Conservation (phyloP, 176 grass and related monocot genomes). For the Dendrocalamus sinicus region DNA sequence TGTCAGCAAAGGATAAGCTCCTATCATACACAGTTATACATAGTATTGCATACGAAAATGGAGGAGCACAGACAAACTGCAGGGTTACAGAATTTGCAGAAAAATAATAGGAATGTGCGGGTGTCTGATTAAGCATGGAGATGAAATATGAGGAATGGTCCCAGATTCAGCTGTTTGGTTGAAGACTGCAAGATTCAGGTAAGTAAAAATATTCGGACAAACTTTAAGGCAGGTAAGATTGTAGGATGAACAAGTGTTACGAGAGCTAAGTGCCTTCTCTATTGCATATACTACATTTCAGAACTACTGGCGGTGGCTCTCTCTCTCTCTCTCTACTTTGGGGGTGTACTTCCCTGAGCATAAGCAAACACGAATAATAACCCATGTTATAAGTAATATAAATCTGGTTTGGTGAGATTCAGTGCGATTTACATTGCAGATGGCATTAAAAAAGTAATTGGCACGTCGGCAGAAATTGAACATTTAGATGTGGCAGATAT, state of each 20-base stretch:
- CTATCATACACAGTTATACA: constrained; percentile 13
- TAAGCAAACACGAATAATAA: neutral
- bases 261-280: neutral
- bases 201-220: neutral
- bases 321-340: neutral
- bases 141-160: neutral
- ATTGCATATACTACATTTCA: constrained; percentile 2
- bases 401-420: neutral
- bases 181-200: constrained; percentile 5
- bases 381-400: neutral
- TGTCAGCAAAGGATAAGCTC: constrained; percentile 54
- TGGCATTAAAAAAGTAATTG: neutral
- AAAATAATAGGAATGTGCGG: constrained; percentile 30
- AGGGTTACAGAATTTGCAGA: neutral
- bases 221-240: neutral
- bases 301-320: neutral
- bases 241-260: neutral
- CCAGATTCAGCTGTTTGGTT: neutral
- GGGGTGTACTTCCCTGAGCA: neutral
- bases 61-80: constrained; percentile 27
- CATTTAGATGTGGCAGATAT: neutral
- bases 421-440: neutral
- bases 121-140: neutral
- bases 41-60: constrained; percentile 1
- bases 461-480: neutral